Evolutionary conservation across 139 green algal genomes (phyloP).

Genomic region (Volvox reticuliferus): DNA sequence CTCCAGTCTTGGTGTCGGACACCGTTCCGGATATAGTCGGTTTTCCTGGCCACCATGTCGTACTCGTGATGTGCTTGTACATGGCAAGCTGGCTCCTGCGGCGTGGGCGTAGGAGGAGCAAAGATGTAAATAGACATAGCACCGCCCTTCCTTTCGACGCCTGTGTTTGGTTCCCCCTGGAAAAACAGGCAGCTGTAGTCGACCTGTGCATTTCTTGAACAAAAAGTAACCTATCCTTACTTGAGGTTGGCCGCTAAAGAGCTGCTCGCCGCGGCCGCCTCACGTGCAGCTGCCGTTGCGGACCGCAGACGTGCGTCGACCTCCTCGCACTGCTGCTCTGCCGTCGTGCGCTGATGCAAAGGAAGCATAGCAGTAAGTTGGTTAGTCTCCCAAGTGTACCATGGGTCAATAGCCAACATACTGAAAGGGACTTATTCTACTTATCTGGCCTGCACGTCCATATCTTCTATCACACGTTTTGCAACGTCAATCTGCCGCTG

Average conservation of each 20-base stretch:
- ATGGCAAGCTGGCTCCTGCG: slow-evolving; percentile 73
- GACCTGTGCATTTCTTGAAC: background rate
- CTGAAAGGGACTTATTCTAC: background rate
- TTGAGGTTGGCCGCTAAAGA: background rate
- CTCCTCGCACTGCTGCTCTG: background rate
- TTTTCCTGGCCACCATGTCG: slow-evolving; percentile 68
- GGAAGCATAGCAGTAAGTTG: background rate
- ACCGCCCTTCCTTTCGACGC: background rate
- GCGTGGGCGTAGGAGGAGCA: background rate
- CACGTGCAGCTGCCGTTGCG: background rate
- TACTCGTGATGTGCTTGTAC: slow-evolving; percentile 76
- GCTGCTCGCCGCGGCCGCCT: background rate
- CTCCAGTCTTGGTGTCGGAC: slow-evolving; percentile 45
- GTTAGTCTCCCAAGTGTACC: background rate
- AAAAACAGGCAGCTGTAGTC: background rate
- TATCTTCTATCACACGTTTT: background rate
- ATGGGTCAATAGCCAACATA: background rate
- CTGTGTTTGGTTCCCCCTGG: background rate
- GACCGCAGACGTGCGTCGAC: background rate
- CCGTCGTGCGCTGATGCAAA: background rate
- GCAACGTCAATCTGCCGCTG: slow-evolving; percentile 19
- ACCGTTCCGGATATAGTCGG: slow-evolving; percentile 62
- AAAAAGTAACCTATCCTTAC: slow-evolving; percentile 1
- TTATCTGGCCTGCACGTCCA: slow-evolving; percentile 35
- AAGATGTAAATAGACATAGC: background rate